Conservation (phyloP, 352 stramenopile genomes). For the Peronospora destructor region DNA sequence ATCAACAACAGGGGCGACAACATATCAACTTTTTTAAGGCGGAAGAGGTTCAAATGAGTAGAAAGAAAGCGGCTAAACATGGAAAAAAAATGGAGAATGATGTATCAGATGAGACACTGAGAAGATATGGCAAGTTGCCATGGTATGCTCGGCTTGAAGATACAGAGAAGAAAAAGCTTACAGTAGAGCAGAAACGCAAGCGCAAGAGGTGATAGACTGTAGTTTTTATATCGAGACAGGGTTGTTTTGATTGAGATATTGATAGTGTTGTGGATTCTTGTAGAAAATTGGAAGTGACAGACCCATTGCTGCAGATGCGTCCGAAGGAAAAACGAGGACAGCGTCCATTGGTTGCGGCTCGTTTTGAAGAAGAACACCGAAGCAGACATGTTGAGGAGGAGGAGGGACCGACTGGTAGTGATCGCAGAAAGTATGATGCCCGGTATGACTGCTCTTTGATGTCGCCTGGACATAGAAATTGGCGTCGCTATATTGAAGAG, state of each 20-base stretch:
- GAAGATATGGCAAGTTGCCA: slow-evolving; percentile 23
- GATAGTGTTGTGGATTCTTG: slow-evolving; percentile 1
- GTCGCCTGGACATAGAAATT: slow-evolving; percentile 6
- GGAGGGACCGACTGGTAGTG: slow-evolving; percentile 17
- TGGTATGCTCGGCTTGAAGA: slow-evolving; percentile 37
- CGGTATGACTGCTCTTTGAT: slow-evolving; percentile 22
- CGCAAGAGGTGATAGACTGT: slow-evolving; percentile 28
- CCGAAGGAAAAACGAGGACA: slow-evolving; percentile 11
- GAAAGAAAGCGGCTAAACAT: not conserved
- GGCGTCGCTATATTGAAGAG: not conserved
- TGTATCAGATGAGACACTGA: slow-evolving; percentile 29
- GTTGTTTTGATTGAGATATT: not conserved
- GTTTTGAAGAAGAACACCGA: not conserved
- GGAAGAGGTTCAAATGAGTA: slow-evolving; percentile 15
- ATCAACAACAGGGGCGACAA: not conserved
- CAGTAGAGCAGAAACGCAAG: slow-evolving; percentile 25
- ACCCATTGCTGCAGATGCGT: slow-evolving; percentile 42
- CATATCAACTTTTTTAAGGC: slow-evolving; percentile 43
- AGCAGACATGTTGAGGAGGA: slow-evolving; percentile 7
- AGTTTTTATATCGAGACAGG: not conserved
- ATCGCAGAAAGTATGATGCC: slow-evolving; percentile 29
- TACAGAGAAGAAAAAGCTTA: slow-evolving; percentile 5
- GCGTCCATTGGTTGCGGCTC: slow-evolving; percentile 7
- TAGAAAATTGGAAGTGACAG: slow-evolving; percentile 31
- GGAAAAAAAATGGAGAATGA: slow-evolving; percentile 4